These are phyloP conservation scores for Saxispiralis lemnorum DNA, from an alignment of 495 filamentous ascomycete genomes.

Conservation along the genomic window DNA sequence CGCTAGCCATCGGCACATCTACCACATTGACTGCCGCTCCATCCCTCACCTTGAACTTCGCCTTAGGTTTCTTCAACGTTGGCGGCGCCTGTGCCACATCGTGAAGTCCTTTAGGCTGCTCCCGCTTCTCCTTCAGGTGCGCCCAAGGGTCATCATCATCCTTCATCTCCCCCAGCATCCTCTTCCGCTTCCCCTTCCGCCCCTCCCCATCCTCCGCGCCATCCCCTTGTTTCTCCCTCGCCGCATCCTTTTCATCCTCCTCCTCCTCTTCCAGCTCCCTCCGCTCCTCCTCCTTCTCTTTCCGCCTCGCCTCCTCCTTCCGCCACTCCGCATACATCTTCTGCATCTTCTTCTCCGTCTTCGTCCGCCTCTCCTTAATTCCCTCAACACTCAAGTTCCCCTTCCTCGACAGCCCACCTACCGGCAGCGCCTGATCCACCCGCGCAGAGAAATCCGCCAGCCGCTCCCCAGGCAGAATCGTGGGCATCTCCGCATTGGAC, in stretches of 20 bases:
- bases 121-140: constrained; percentile 37
- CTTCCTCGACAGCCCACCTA: constrained; percentile 32
- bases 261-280: constrained; percentile 48
- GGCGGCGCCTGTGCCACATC: constrained; percentile 75
- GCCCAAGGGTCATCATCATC: constrained; percentile 58
- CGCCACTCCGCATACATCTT: constrained; percentile 69
- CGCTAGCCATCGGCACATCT: constrained; percentile 56
- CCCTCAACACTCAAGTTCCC: constrained; percentile 28
- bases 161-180: constrained; percentile 22
- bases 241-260: constrained; percentile 32
- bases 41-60: constrained; percentile 48
- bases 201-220: constrained; percentile 33
- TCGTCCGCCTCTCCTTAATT: constrained; percentile 42
- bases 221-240: constrained; percentile 33
- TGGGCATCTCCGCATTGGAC: constrained; percentile 28
- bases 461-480: constrained; percentile 64
- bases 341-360: constrained; percentile 68
- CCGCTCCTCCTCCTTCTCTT: constrained; percentile 41
- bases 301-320: constrained; percentile 39
- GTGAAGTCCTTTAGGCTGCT: constrained; percentile 39
- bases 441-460: constrained; percentile 68
- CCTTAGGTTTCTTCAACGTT: constrained; percentile 45
- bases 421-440: constrained; percentile 69
- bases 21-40: constrained; percentile 55
- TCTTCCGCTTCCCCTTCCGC: constrained; percentile 25